Conservation (phyloP, 768 basidiomycete genomes). For the Tubosaeta sp. region DNA sequence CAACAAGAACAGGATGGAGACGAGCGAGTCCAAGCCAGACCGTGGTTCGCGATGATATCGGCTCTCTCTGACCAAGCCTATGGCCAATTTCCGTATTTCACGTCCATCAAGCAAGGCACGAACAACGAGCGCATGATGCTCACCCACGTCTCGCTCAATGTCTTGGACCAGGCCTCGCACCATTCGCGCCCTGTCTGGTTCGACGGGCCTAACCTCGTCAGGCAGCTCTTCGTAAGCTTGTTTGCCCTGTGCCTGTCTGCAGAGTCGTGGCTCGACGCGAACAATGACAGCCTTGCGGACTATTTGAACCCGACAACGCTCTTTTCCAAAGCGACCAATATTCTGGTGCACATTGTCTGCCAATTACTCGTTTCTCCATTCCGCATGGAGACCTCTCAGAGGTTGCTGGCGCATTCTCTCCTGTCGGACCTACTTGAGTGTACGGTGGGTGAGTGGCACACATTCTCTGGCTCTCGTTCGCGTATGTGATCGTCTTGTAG, state of each 20-base stretch:
- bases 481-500: slow-evolving; percentile 21
- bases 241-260: slow-evolving; percentile 52
- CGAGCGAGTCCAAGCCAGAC: slow-evolving; percentile 33
- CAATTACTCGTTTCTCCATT: slow-evolving; percentile 23
- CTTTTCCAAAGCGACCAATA: slow-evolving; percentile 42
- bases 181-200: slow-evolving; percentile 50
- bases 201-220: slow-evolving; percentile 41
- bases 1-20: slow-evolving; percentile 28
- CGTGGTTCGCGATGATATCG: slow-evolving; percentile 49
- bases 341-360: slow-evolving; percentile 43
- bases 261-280: slow-evolving; percentile 56
- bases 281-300: slow-evolving; percentile 35
- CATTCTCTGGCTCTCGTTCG: background rate
- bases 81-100: slow-evolving; percentile 51
- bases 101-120: slow-evolving; percentile 45
- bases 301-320: slow-evolving; percentile 46
- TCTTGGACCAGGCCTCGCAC: slow-evolving; percentile 48
- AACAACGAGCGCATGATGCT: slow-evolving; percentile 56
- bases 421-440: slow-evolving; percentile 20
- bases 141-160: slow-evolving; percentile 49
- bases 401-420: slow-evolving; percentile 17
- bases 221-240: slow-evolving; percentile 47
- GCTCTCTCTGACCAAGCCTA: slow-evolving; percentile 53
- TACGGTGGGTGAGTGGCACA: slow-evolving; percentile 1
- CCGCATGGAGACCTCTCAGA: slow-evolving; percentile 16